Evolutionary conservation across 2,329 filamentous ascomycete genomes (phyloP).

Genomic region (Dendryphion nanum): DNA sequence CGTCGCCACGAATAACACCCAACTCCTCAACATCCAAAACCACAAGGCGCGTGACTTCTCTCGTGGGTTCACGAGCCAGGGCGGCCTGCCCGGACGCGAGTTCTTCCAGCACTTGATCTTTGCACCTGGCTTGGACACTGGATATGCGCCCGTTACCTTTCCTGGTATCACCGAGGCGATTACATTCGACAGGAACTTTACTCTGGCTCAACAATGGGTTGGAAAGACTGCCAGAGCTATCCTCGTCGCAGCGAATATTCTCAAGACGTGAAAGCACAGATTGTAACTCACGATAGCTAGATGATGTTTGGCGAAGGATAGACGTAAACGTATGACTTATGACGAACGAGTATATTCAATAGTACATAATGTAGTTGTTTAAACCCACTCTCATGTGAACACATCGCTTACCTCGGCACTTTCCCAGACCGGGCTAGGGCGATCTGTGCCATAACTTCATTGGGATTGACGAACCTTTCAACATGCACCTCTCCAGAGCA

Average conservation of each 20-base stretch:
- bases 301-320: neutral
- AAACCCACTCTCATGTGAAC: too few species aligned
- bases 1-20: slow-evolving; percentile 24
- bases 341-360: neutral
- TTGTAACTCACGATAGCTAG: neutral
- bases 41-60: slow-evolving; percentile 47
- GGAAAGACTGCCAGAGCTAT: slow-evolving; percentile 34
- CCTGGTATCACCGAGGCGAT: slow-evolving; percentile 40
- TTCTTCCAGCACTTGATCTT: slow-evolving; percentile 50
- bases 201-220: slow-evolving; percentile 34
- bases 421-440: too few species aligned
- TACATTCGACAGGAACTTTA: slow-evolving; percentile 29
- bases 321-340: neutral
- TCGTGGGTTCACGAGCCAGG: slow-evolving; percentile 46
- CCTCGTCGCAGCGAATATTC: slow-evolving; percentile 30
- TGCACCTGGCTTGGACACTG: slow-evolving; percentile 45
- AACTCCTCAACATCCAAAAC: slow-evolving; percentile 40
- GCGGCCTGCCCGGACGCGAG: slow-evolving; percentile 45
- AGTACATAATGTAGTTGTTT: too few species aligned
- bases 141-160: slow-evolving; percentile 39
- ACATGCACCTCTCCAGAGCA: too few species aligned
- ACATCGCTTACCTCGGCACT: too few species aligned
- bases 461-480: too few species aligned
- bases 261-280: slow-evolving; percentile 23
- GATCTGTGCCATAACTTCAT: too few species aligned